phyloP scores from a whole-genome alignment of 805 yeast genomes.

The Spencermartinsiella europaea region DNA sequence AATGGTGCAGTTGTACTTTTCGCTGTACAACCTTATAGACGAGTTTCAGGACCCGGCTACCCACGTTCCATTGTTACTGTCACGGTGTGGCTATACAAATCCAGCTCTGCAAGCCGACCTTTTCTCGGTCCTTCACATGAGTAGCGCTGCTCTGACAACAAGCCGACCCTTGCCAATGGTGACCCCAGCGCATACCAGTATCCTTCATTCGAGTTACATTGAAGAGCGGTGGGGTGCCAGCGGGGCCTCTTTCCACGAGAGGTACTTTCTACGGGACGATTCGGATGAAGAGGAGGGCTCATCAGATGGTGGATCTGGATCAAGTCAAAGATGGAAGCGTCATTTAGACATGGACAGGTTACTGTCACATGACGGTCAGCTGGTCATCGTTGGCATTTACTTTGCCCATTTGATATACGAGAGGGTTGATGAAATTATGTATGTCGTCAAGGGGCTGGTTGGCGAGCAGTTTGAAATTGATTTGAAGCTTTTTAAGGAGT shows the following conservation, averaged over 20 bases:
- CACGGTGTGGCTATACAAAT: slow-evolving; percentile 29
- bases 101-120: slow-evolving; percentile 24
- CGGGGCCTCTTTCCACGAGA: background rate
- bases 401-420: slow-evolving; percentile 28
- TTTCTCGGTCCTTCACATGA: slow-evolving; percentile 31
- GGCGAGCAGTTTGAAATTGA: slow-evolving; percentile 32
- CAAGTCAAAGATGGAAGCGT: slow-evolving; percentile 10
- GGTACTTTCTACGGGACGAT: background rate
- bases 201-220: slow-evolving; percentile 15
- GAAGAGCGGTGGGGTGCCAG: slow-evolving; percentile 10
- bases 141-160: slow-evolving; percentile 25
- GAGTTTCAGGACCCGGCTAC: slow-evolving; percentile 21
- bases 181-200: slow-evolving; percentile 27
- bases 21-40: slow-evolving; percentile 26
- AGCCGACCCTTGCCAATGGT: slow-evolving; percentile 31
- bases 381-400: slow-evolving; percentile 23
- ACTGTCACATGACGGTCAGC: slow-evolving; percentile 23
- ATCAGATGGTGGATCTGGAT: background rate
- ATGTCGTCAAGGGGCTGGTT: slow-evolving; percentile 31
- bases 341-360: slow-evolving; percentile 9
- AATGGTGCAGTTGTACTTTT: slow-evolving; percentile 23
- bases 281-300: background rate
- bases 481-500: background rate
- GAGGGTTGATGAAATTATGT: slow-evolving; percentile 29
- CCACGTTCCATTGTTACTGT: slow-evolving; percentile 21